Evolutionary conservation across 1,284 basidiomycete species (phyloP).

Genomic region (Rhodotorula glutinis): DNA sequence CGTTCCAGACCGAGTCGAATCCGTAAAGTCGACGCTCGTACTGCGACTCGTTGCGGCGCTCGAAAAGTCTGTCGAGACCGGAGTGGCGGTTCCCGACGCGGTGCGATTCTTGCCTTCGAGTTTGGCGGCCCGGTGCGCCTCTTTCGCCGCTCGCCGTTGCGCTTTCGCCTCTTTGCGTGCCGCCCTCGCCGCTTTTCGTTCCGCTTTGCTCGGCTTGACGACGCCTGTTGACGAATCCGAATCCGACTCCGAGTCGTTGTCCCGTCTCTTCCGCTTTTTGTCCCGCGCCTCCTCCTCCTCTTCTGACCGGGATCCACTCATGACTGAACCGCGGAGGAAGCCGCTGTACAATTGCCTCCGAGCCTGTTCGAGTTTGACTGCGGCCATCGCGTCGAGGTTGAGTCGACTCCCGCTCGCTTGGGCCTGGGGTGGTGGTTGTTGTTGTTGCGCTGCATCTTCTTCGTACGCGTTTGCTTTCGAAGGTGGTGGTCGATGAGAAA

Average conservation of each 20-base stretch:
- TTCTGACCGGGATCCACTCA: conserved; percentile 9
- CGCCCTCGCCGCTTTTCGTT: conserved; percentile 3
- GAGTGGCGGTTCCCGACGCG: neutral
- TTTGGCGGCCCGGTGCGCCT: conserved; percentile 11
- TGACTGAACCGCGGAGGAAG: conserved; percentile 65
- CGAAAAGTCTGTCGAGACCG: neutral
- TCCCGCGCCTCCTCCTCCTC: conserved; percentile 2
- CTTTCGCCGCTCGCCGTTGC: conserved; percentile 4
- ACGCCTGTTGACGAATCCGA: neutral
- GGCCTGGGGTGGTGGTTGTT: too few species aligned
- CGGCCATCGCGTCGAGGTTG: conserved; percentile 59
- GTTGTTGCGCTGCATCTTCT: conserved; percentile 52
- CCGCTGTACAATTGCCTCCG: conserved; percentile 68
- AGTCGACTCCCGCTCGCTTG: conserved; percentile 25
- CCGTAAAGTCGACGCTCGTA: too few species aligned
- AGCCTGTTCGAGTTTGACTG: conserved; percentile 73
- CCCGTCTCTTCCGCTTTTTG: conserved; percentile 10
- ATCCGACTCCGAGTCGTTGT: neutral
- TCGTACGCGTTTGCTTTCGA: conserved; percentile 54
- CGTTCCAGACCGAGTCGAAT: too few species aligned
- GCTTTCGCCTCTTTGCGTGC: conserved; percentile 15
- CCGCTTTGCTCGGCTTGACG: neutral
- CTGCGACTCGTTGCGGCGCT: neutral
- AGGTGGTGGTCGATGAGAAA: conserved; percentile 65
- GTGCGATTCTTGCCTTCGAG: neutral